Percentiles rank a stretch among this genome's conserved stretches.
phyloP scores from a whole-genome alignment of 805 yeast genomes.

The Candida pini region DNA sequence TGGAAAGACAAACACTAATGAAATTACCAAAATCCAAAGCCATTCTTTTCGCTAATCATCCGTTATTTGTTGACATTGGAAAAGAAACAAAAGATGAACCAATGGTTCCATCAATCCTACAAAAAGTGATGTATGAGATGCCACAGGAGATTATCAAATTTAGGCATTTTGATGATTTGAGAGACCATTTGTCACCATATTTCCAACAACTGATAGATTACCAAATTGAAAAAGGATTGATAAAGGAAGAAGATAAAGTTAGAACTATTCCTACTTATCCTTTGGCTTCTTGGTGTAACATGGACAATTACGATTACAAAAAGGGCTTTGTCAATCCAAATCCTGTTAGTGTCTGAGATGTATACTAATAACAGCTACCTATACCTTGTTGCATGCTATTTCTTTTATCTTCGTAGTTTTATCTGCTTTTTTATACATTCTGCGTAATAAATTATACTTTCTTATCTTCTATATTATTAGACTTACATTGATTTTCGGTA shows the following conservation, averaged over 20 bases:
- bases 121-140: constrained; percentile 40
- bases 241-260: constrained; percentile 25
- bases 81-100: constrained; percentile 44
- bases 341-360: no score
- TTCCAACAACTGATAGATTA: constrained; percentile 35
- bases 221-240: constrained; percentile 35
- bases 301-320: constrained; percentile 3
- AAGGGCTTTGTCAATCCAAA: constrained; percentile 7
- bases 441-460: no score
- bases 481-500: no score
- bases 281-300: constrained; percentile 17
- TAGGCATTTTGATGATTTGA: constrained; percentile 36
- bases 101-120: constrained; percentile 36
- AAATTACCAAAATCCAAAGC: constrained; percentile 37
- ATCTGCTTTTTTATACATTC: no score
- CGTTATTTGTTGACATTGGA: constrained; percentile 30
- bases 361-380: no score
- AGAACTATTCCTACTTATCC: constrained; percentile 18
- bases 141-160: constrained; percentile 42
- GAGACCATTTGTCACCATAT: constrained; percentile 37
- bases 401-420: no score
- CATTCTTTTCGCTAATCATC: constrained; percentile 25
- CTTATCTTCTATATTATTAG: no score
- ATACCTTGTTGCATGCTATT: no score
- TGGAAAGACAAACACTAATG: constrained; percentile 43